These are phyloP conservation scores for Globomyces sp. DNA, from an alignment of 371 early-diverging fungal species.

Conservation along the genomic window DNA sequence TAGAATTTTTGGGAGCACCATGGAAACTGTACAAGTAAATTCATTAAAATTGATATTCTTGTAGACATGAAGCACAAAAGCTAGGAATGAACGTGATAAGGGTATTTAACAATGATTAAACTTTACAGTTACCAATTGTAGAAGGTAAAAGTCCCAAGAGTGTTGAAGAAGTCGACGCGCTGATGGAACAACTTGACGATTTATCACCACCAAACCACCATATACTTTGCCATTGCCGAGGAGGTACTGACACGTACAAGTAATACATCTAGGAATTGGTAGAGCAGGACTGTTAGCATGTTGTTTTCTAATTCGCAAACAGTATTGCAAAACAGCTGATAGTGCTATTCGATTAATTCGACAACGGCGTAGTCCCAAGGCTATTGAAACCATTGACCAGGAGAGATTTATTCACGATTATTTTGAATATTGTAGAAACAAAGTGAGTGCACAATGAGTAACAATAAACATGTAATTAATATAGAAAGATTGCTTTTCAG, in stretches of 20 bases:
- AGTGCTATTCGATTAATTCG: slow-evolving; percentile 57
- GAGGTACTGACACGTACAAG: slow-evolving; percentile 49
- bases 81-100: no score
- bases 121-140: slow-evolving; percentile 67
- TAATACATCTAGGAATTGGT: slow-evolving; percentile 58
- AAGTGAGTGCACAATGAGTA: no score
- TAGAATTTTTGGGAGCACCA: slow-evolving; percentile 68
- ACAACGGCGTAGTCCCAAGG: slow-evolving; percentile 59
- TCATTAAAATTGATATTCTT: not conserved
- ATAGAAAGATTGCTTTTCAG: no score
- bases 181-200: slow-evolving; percentile 54
- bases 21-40: slow-evolving; percentile 56
- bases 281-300: slow-evolving; percentile 75
- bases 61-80: slow-evolving; percentile 50
- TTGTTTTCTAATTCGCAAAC: slow-evolving; percentile 65
- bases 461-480: no score
- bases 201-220: slow-evolving; percentile 54
- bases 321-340: slow-evolving; percentile 50
- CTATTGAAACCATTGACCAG: slow-evolving; percentile 66
- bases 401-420: slow-evolving; percentile 64
- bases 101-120: slow-evolving; percentile 46
- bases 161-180: slow-evolving; percentile 56
- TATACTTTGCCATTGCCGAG: slow-evolving; percentile 75
- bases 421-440: slow-evolving; percentile 21
- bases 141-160: slow-evolving; percentile 73